phyloP scores from a whole-genome alignment of 2,329 filamentous ascomycete species.

The Nemania abortiva region DNA sequence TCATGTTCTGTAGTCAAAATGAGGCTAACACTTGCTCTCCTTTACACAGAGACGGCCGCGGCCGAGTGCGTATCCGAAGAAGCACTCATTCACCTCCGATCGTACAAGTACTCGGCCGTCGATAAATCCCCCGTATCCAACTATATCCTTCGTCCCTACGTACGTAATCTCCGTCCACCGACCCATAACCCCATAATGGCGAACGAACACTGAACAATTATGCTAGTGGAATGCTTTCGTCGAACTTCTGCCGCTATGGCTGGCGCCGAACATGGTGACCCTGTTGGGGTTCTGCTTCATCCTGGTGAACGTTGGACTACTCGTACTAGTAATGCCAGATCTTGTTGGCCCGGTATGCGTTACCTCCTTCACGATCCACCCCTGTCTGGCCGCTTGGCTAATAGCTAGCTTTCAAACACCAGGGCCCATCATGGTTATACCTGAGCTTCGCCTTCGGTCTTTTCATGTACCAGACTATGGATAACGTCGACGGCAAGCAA shows the following conservation, averaged over 20 bases:
- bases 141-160: conserved; percentile 95
- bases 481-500: conserved; percentile 99
- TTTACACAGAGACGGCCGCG: conserved; percentile 62
- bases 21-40: conserved; percentile 35
- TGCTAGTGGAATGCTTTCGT: conserved; percentile 96
- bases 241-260: conserved; percentile 91
- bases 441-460: conserved; percentile 95
- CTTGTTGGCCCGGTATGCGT: conserved; percentile 83
- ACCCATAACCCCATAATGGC: conserved; percentile 3
- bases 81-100: conserved; percentile 88
- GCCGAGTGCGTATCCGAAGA: conserved; percentile 88
- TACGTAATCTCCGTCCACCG: conserved; percentile 63
- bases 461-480: conserved; percentile 99
- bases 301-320: conserved; percentile 78
- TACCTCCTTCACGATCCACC: conserved; percentile 15
- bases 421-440: conserved; percentile 93
- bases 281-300: conserved; percentile 96
- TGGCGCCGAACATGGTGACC: conserved; percentile 98
- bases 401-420: conserved; percentile 23
- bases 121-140: conserved; percentile 95
- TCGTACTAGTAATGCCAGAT: conserved; percentile 88
- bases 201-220: conserved; percentile 43
- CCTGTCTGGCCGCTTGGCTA: conserved; percentile 3
- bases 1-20: background rate
- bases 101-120: conserved; percentile 97